phyloP scores from a whole-genome alignment of 2,329 filamentous ascomycete species.

The Tolypocladium paradoxum region DNA sequence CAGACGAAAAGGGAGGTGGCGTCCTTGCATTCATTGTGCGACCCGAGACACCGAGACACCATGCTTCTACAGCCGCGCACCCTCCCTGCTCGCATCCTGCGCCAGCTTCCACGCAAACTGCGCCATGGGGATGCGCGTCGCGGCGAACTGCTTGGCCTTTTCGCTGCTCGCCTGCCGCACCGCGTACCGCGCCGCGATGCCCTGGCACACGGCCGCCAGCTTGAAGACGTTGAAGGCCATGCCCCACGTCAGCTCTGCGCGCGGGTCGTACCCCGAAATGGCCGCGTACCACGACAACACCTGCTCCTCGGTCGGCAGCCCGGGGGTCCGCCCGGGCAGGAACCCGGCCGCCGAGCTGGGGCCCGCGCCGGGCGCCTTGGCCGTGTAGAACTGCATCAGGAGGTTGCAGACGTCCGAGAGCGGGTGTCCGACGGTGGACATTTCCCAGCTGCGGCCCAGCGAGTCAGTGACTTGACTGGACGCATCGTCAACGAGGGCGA shows the following conservation, averaged over 20 bases:
- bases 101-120: conserved; percentile 70
- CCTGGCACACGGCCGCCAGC: conserved; percentile 59
- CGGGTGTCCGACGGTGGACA: conserved; percentile 95
- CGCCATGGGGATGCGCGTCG: conserved; percentile 59
- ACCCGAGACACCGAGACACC: too few species aligned
- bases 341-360: conserved; percentile 37
- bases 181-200: conserved; percentile 83
- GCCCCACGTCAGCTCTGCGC: conserved; percentile 48
- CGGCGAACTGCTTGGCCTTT: conserved; percentile 62
- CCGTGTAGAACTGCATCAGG: conserved; percentile 29
- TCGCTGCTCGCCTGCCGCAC: conserved; percentile 80
- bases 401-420: conserved; percentile 85
- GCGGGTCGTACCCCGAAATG: conserved; percentile 60
- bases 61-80: conserved; percentile 15
- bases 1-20: too few species aligned
- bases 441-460: conserved; percentile 61
- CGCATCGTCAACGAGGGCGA: not conserved
- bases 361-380: conserved; percentile 12
- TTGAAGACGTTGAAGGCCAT: conserved; percentile 53
- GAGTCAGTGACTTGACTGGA: not conserved
- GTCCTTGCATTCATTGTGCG: too few species aligned
- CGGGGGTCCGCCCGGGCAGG: conserved; percentile 50
- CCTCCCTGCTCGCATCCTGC: conserved; percentile 24
- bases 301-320: conserved; percentile 39
- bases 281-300: conserved; percentile 30